Evolutionary conservation across 2,329 filamentous ascomycete genomes (phyloP).

Genomic region (Alternaria sp.): DNA sequence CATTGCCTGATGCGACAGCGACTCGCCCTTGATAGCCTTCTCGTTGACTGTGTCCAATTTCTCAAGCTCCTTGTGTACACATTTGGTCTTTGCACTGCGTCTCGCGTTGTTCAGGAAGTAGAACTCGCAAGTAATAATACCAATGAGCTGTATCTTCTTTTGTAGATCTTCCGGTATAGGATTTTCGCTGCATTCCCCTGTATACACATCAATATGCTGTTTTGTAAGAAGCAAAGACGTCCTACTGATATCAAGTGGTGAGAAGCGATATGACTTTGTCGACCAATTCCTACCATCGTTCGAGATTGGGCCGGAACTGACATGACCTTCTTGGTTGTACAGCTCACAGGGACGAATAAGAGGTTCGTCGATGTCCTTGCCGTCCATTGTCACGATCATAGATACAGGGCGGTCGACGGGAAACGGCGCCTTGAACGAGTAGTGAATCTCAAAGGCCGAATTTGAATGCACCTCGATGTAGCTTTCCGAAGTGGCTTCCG

Average conservation of each 20-base stretch:
- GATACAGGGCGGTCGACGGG: constrained; percentile 16
- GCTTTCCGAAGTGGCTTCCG: constrained; percentile 23
- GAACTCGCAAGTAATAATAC: constrained; percentile 24
- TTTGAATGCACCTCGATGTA: constrained; percentile 41
- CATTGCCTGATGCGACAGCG: constrained; percentile 19
- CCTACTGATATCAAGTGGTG: constrained; percentile 18
- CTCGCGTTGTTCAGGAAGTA: constrained; percentile 17
- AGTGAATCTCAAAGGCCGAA: constrained; percentile 27
- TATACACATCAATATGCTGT: not conserved
- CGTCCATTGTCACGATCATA: constrained; percentile 29
- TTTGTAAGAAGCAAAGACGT: not conserved
- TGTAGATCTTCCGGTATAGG: constrained; percentile 5
- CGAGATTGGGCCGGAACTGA: constrained; percentile 13
- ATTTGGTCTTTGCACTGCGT: not conserved
- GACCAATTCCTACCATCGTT: constrained; percentile 6
- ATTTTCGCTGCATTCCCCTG: not conserved
- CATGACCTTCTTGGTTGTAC: constrained; percentile 4
- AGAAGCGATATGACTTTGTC: constrained; percentile 27
- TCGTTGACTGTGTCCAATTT: constrained; percentile 21
- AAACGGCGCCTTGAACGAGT: constrained; percentile 21
- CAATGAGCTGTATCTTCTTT: constrained; percentile 13
- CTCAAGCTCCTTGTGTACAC: constrained; percentile 27
- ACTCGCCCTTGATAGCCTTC: constrained; percentile 27
- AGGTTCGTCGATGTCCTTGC: constrained; percentile 18
- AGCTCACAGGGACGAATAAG: constrained; percentile 15